Conservation (phyloP, 1,139 yeast species). For the Candida buenavistaensis region DNA sequence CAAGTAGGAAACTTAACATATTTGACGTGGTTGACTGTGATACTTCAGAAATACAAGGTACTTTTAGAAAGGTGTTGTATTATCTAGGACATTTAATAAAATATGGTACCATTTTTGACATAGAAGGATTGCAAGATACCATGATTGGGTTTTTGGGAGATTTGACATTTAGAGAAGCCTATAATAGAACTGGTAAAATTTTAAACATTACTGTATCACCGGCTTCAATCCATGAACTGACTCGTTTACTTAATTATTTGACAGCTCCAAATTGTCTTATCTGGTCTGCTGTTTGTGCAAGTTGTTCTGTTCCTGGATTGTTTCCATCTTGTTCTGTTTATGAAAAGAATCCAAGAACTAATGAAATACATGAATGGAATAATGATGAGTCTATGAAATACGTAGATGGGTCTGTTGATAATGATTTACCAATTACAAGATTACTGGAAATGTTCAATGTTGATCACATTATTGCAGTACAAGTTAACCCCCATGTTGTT, state of each 20-base stretch:
- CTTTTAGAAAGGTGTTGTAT: conserved; percentile 39
- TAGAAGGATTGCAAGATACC: conserved; percentile 66
- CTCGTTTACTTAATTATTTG: conserved; percentile 44
- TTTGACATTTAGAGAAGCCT: conserved; percentile 68
- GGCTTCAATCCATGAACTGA: conserved; percentile 64
- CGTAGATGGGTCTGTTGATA: conserved; percentile 95
- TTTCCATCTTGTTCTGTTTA: conserved; percentile 84
- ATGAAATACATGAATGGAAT: conserved; percentile 75
- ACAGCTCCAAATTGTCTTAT: conserved; percentile 53
- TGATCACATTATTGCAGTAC: conserved; percentile 94
- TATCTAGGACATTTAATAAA: conserved; percentile 57
- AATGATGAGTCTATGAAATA: conserved; percentile 74
- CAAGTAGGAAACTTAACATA: conserved; percentile 65
- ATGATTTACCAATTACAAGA: conserved; percentile 87
- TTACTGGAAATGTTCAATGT: conserved; percentile 95
- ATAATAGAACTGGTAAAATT: conserved; percentile 58
- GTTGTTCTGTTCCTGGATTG: conserved; percentile 90
- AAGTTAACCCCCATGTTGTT: conserved; percentile 94
- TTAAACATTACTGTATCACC: conserved; percentile 56
- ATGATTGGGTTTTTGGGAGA: conserved; percentile 85
- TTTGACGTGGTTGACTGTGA: conserved; percentile 43
- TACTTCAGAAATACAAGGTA: conserved; percentile 37
- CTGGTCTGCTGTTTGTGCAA: conserved; percentile 94
- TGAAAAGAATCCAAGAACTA: conserved; percentile 77
- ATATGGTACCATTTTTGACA: conserved; percentile 89